These are phyloP conservation scores for Dipteronia sinensis DNA, from an alignment of 345 rosid genomes.

Conservation along the genomic window DNA sequence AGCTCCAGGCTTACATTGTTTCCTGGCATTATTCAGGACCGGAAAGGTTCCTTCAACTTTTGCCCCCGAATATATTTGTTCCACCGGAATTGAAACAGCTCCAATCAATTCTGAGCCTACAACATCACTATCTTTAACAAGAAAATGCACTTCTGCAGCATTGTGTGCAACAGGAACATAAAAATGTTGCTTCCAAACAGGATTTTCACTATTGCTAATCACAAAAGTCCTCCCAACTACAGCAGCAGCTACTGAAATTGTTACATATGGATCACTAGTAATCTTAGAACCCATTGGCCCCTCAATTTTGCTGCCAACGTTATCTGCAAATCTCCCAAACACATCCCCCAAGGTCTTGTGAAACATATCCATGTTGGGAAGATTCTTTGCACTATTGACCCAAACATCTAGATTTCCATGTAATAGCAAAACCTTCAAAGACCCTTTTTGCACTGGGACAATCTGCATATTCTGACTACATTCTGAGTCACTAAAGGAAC, in stretches of 20 bases:
- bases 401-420: constrained; percentile 93
- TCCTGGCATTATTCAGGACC: constrained; percentile 55
- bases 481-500: constrained; percentile 45
- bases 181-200: constrained; percentile 89
- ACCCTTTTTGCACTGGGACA: constrained; percentile 65
- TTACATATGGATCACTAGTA: constrained; percentile 94
- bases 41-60: constrained; percentile 73
- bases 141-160: constrained; percentile 83
- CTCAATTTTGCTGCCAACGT: constrained; percentile 47
- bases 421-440: constrained; percentile 72
- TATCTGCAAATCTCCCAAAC: constrained; percentile 33
- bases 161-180: constrained; percentile 84
- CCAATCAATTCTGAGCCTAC: constrained; percentile 89
- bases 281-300: constrained; percentile 52
- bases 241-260: constrained; percentile 62
- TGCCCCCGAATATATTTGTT: constrained; percentile 61
- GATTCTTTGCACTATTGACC: constrained; percentile 68
- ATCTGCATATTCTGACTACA: constrained; percentile 45
- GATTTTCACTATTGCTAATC: constrained; percentile 79
- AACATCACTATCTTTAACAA: constrained; percentile 87
- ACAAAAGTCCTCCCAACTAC: constrained; percentile 87
- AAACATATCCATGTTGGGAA: constrained; percentile 94
- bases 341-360: constrained; percentile 80
- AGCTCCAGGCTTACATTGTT: constrained; percentile 86
- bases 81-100: constrained; percentile 74